Conservation (phyloP, 805 yeast species). For the Wickerhamomyces sydowiorum region DNA sequence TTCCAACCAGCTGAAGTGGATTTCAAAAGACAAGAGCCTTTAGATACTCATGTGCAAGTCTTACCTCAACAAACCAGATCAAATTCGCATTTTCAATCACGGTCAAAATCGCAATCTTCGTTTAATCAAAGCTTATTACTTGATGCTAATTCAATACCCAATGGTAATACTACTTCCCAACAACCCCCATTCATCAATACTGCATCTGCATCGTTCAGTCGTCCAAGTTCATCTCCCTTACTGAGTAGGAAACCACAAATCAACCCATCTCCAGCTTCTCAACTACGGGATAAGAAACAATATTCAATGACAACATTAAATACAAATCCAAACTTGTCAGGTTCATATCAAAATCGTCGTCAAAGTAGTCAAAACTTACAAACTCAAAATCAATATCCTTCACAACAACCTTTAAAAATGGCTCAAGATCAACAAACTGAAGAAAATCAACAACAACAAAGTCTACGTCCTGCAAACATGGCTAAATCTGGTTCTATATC, state of each 20-base stretch:
- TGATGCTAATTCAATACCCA: not conserved
- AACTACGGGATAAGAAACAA: constrained; percentile 6
- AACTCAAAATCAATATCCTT: constrained; percentile 1
- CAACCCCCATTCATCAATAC: not conserved
- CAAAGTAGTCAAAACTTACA: too few species aligned
- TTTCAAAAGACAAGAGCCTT: not conserved
- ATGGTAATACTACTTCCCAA: not conserved
- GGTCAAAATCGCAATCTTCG: too few species aligned
- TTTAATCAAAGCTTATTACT: too few species aligned
- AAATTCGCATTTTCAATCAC: too few species aligned
- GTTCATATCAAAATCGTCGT: too few species aligned
- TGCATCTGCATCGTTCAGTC: not conserved
- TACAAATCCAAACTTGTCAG: not conserved
- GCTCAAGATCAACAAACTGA: too few species aligned
- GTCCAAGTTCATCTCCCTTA: constrained; percentile 5
- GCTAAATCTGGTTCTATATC: not conserved
- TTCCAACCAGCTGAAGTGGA: constrained; percentile 24
- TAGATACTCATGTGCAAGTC: constrained; percentile 2
- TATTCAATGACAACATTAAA: constrained; percentile 9
- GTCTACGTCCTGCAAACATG: constrained; percentile 1
- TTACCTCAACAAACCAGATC: too few species aligned
- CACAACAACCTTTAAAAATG: constrained; percentile 2
- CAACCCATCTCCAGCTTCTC: constrained; percentile 13
- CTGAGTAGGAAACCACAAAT: constrained; percentile 9
- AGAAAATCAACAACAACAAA: too few species aligned